These are phyloP conservation scores for Nannochloris sp. DNA, from an alignment of 139 green algal genomes.

Conservation along the genomic window DNA sequence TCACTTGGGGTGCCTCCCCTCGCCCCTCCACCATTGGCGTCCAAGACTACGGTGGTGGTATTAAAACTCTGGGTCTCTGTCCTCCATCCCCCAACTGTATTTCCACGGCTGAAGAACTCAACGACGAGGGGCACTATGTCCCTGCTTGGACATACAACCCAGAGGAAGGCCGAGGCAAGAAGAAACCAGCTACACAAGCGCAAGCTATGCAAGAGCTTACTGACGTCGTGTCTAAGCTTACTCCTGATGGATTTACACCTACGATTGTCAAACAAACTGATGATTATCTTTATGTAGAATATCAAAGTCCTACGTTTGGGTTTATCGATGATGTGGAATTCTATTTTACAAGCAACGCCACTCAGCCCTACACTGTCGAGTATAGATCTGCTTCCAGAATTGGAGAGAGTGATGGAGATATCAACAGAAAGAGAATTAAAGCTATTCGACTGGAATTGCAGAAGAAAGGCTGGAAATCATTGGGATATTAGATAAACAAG, in stretches of 20 bases:
- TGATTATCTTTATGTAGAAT: conserved; percentile 94
- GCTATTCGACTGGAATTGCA: conserved; percentile 70
- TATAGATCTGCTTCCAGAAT: conserved; percentile 64
- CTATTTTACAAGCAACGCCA: conserved; percentile 47
- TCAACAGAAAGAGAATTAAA: conserved; percentile 94
- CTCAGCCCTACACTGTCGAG: conserved; percentile 43
- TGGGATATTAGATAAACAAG: conserved; percentile 51
- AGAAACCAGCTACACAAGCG: conserved; percentile 55
- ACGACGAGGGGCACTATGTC: conserved; percentile 77
- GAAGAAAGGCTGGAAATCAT: conserved; percentile 75
- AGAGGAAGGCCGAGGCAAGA: conserved; percentile 64
- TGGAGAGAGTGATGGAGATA: conserved; percentile 75
- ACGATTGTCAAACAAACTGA: conserved; percentile 73
- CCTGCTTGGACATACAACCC: conserved; percentile 84
- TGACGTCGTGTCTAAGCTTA: conserved; percentile 37
- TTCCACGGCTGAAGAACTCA: conserved; percentile 76
- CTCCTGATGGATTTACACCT: conserved; percentile 73
- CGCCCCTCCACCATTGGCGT: conserved; percentile 58
- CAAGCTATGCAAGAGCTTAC: conserved; percentile 63
- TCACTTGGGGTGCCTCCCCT: conserved; percentile 49
- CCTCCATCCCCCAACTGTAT: conserved; percentile 87
- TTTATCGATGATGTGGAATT: conserved; percentile 95
- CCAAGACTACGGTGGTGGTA: conserved; percentile 56
- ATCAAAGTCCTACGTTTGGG: conserved; percentile 77
- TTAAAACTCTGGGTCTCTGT: conserved; percentile 74